A percentile compares a stretch with the other conserved stretches of the same genome.
phyloP scores from a whole-genome alignment of 176 grass and related monocot genomes.

The Raddia guianensis region DNA sequence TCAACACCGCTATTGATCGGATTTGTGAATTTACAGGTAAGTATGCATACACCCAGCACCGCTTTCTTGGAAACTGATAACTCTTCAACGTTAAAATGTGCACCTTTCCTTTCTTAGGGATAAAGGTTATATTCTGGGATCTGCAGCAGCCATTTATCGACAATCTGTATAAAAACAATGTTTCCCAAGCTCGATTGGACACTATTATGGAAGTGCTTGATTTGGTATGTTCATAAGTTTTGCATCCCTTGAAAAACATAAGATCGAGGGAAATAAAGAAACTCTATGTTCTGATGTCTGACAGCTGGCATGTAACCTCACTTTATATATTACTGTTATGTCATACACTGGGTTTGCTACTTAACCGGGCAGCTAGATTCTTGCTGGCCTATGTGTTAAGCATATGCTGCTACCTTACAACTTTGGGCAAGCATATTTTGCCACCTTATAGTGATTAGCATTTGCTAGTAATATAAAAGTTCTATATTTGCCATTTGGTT shows the following conservation, averaged over 20 bases:
- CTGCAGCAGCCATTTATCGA: slow-evolving; percentile 86
- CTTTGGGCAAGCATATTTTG: not conserved
- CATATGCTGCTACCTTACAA: slow-evolving; percentile 24
- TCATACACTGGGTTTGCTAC: not conserved
- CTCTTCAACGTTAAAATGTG: slow-evolving; percentile 29
- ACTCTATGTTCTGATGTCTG: not conserved
- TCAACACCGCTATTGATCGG: slow-evolving; percentile 87
- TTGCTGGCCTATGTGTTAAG: slow-evolving; percentile 19
- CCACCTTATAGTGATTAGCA: not conserved
- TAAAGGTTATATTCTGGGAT: slow-evolving; percentile 98
- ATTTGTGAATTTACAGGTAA: slow-evolving; percentile 94
- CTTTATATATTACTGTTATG: not conserved
- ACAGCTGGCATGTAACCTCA: not conserved
- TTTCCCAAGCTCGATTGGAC: slow-evolving; percentile 73
- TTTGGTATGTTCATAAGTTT: slow-evolving; percentile 56
- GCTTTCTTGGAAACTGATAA: slow-evolving; percentile 22
- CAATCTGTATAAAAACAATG: slow-evolving; percentile 80
- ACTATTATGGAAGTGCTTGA: slow-evolving; percentile 79
- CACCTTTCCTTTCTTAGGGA: slow-evolving; percentile 60
- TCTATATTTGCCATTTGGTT: slow-evolving; percentile 2
- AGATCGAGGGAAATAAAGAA: not conserved
- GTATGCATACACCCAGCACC: not conserved
- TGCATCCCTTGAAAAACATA: slow-evolving; percentile 19
- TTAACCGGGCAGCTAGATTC: not conserved
- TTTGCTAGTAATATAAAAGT: slow-evolving; percentile 1